These are phyloP conservation scores for Barnettozyma sucrosica DNA, from an alignment of 805 yeast genomes.

Conservation along the genomic window DNA sequence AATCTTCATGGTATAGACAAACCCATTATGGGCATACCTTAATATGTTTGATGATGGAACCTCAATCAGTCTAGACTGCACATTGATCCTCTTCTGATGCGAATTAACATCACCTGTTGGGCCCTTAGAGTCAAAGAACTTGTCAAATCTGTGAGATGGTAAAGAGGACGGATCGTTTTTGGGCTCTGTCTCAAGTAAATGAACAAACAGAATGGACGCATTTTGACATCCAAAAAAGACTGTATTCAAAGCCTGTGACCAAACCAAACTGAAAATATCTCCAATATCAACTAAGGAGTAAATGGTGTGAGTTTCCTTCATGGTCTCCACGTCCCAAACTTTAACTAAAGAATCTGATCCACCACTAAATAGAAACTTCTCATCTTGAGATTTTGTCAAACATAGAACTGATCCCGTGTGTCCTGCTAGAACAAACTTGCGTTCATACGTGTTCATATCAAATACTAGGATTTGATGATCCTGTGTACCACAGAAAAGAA, in stretches of 20 bases:
- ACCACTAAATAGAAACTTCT: slow-evolving; percentile 66
- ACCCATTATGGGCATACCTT: slow-evolving; percentile 88
- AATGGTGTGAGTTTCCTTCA: slow-evolving; percentile 57
- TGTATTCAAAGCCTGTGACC: slow-evolving; percentile 53
- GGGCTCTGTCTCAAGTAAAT: slow-evolving; percentile 26
- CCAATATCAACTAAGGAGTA: slow-evolving; percentile 88
- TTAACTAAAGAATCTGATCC: slow-evolving; percentile 88
- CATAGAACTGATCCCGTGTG: slow-evolving; percentile 74
- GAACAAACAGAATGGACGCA: slow-evolving; percentile 77
- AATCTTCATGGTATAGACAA: slow-evolving; percentile 58
- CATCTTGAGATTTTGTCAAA: slow-evolving; percentile 47
- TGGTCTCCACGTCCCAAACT: slow-evolving; percentile 62
- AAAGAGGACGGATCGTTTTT: slow-evolving; percentile 31
- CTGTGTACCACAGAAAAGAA: slow-evolving; percentile 87
- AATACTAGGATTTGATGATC: slow-evolving; percentile 71
- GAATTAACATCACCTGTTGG: slow-evolving; percentile 54
- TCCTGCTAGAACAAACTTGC: slow-evolving; percentile 47
- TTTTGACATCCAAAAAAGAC: slow-evolving; percentile 88
- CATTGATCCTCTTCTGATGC: not conserved
- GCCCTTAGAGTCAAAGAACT: slow-evolving; percentile 86
- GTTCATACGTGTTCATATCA: slow-evolving; percentile 60
- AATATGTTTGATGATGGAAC: slow-evolving; percentile 61
- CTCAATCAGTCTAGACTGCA: slow-evolving; percentile 44
- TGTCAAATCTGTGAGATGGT: slow-evolving; percentile 68
- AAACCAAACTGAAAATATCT: slow-evolving; percentile 80